Evolutionary conservation across 106 monocot species (phyloP).

Genomic region (Dioscorea dumetorum): DNA sequence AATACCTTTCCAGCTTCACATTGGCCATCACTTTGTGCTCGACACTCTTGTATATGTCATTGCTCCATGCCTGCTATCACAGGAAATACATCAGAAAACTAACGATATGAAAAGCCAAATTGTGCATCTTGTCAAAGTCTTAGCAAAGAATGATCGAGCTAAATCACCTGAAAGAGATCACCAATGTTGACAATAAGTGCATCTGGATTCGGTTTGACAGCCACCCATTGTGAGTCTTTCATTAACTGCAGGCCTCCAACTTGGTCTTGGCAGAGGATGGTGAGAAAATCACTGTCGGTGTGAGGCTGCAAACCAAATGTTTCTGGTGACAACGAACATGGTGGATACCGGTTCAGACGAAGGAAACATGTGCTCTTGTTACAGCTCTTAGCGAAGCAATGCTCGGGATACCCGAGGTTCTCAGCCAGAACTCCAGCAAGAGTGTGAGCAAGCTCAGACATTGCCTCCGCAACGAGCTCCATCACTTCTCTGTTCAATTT

Average conservation of each 20-base stretch:
- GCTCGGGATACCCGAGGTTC: conserved; percentile 31
- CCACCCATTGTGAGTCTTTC: conserved; percentile 72
- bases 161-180: conserved; percentile 79
- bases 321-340: conserved; percentile 54
- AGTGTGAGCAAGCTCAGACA: conserved; percentile 33
- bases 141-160: too few relatives aligned
- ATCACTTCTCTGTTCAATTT: conserved; percentile 39
- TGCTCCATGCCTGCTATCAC: conserved; percentile 54
- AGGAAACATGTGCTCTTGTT: conserved; percentile 68
- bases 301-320: conserved; percentile 68
- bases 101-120: not conserved
- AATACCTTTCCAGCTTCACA: conserved; percentile 44
- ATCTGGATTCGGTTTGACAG: conserved; percentile 62
- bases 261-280: conserved; percentile 75
- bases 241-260: conserved; percentile 79
- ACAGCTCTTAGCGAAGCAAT: conserved; percentile 36
- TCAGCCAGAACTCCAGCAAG: conserved; percentile 46
- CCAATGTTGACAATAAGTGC: conserved; percentile 94
- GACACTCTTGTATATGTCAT: conserved; percentile 54
- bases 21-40: conserved; percentile 48
- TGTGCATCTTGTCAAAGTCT: not conserved
- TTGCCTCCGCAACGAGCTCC: conserved; percentile 40
- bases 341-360: conserved; percentile 74
- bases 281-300: conserved; percentile 94
- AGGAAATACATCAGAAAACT: too few relatives aligned